Percentiles rank a stretch among this genome's conserved stretches.
phyloP scores from a whole-genome alignment of 2,329 filamentous ascomycete genomes.

The Seiridium unicorne region DNA sequence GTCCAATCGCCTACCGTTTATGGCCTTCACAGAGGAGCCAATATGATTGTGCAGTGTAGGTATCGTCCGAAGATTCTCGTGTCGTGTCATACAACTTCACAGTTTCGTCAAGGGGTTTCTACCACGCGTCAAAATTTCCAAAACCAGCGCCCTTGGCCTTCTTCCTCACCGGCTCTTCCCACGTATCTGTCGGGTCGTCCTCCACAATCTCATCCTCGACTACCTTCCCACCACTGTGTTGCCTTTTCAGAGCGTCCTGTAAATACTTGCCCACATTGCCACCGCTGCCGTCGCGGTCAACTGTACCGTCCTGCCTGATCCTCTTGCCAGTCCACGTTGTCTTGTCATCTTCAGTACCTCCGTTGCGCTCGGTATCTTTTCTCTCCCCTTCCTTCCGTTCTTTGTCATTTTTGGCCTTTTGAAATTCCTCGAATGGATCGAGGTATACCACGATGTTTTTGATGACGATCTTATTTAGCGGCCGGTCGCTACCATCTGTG shows the following conservation, averaged over 20 bases:
- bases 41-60: too few relatives aligned
- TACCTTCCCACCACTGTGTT: conserved; percentile 17
- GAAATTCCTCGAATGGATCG: conserved; percentile 93
- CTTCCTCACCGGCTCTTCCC: conserved; percentile 74
- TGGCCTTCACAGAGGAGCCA: too few relatives aligned
- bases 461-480: conserved; percentile 76
- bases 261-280: conserved; percentile 78
- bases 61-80: neutral
- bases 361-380: conserved; percentile 60
- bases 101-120: conserved; percentile 19
- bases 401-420: conserved; percentile 67
- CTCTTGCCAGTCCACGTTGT: conserved; percentile 97
- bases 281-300: conserved; percentile 41
- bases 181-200: conserved; percentile 59
- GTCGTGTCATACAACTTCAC: neutral
- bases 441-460: conserved; percentile 82
- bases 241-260: conserved; percentile 50
- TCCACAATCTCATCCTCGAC: conserved; percentile 60
- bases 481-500: conserved; percentile 73
- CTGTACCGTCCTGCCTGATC: conserved; percentile 65
- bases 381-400: conserved; percentile 57
- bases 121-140: conserved; percentile 95
- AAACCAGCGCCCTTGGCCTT: conserved; percentile 80
- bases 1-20: too few relatives aligned
- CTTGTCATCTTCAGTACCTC: conserved; percentile 81